Percentiles rank a stretch among this genome's conserved stretches.
Conservation (phyloP, 805 yeast species). For the Yarrowia keelungensis region DNA sequence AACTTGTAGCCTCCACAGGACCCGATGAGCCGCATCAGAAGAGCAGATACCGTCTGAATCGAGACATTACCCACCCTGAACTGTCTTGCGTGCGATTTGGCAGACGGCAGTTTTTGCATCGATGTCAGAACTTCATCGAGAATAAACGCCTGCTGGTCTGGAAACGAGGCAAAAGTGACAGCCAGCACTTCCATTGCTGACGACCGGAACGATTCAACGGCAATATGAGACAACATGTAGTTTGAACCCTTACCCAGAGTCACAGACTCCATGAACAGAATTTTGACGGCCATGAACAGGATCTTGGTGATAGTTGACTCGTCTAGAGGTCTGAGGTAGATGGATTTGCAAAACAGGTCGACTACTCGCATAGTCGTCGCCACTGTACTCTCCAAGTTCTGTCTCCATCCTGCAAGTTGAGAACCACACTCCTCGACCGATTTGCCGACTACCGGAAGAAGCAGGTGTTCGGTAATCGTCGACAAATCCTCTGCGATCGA, state of each 20-base stretch:
- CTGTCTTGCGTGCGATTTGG: slow-evolving; percentile 56
- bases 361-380: neutral
- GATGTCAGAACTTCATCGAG: slow-evolving; percentile 64
- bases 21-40: slow-evolving; percentile 57
- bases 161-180: slow-evolving; percentile 45
- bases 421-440: slow-evolving; percentile 4
- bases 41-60: slow-evolving; percentile 58
- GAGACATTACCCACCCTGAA: slow-evolving; percentile 55
- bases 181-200: slow-evolving; percentile 44
- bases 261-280: slow-evolving; percentile 54
- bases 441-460: slow-evolving; percentile 3
- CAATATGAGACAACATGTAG: slow-evolving; percentile 44
- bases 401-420: slow-evolving; percentile 8
- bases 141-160: slow-evolving; percentile 65
- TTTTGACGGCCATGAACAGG: slow-evolving; percentile 58
- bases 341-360: slow-evolving; percentile 22
- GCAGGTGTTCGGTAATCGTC: neutral
- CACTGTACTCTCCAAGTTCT: slow-evolving; percentile 3
- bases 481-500: slow-evolving; percentile 10
- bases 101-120: slow-evolving; percentile 58
- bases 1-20: slow-evolving; percentile 48
- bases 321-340: slow-evolving; percentile 46
- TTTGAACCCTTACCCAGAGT: slow-evolving; percentile 43
- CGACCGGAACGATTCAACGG: slow-evolving; percentile 48
- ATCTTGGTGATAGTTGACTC: slow-evolving; percentile 64